These are phyloP conservation scores for Glebionis coronaria DNA, from an alignment of 129 eudicot species.

Conservation along the genomic window DNA sequence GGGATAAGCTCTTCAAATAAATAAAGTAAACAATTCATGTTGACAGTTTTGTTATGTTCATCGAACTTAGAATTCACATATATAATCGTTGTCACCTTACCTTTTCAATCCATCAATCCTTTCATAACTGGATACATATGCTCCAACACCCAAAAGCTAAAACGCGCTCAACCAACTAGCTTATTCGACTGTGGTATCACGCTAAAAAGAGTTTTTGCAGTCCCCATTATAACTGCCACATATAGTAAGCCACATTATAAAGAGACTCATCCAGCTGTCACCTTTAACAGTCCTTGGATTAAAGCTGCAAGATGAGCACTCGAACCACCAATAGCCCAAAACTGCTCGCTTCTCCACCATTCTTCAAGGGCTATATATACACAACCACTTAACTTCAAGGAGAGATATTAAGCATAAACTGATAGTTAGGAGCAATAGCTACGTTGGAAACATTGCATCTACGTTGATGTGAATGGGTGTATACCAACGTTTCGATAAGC, in stretches of 20 bases:
- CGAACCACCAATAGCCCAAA: constrained; percentile 86
- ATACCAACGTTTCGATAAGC: constrained; percentile 3
- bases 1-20: too few species aligned
- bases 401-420: constrained; percentile 59
- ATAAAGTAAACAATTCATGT: too few species aligned
- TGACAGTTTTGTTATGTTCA: too few species aligned
- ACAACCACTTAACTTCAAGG: constrained; percentile 89
- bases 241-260: constrained; percentile 66
- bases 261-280: constrained; percentile 75
- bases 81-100: constrained; percentile 23
- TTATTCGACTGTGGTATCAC: constrained; percentile 80
- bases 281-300: constrained; percentile 79
- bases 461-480: constrained; percentile 1
- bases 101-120: constrained; percentile 76
- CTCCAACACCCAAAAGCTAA: constrained; percentile 85
- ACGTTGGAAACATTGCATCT: constrained; percentile 40
- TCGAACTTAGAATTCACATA: too few species aligned
- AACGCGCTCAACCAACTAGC: constrained; percentile 71
- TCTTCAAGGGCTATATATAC: constrained; percentile 69
- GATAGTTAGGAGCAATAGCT: constrained; percentile 58
- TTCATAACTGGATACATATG: constrained; percentile 86
- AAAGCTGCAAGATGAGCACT: constrained; percentile 93
- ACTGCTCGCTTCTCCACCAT: constrained; percentile 86
- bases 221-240: constrained; percentile 65
- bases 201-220: constrained; percentile 63